A percentile compares a stretch with the other conserved stretches of the same genome.
These are phyloP conservation scores for Penstemon newberryi DNA, from an alignment of 257 asterid species.

Conservation along the genomic window DNA sequence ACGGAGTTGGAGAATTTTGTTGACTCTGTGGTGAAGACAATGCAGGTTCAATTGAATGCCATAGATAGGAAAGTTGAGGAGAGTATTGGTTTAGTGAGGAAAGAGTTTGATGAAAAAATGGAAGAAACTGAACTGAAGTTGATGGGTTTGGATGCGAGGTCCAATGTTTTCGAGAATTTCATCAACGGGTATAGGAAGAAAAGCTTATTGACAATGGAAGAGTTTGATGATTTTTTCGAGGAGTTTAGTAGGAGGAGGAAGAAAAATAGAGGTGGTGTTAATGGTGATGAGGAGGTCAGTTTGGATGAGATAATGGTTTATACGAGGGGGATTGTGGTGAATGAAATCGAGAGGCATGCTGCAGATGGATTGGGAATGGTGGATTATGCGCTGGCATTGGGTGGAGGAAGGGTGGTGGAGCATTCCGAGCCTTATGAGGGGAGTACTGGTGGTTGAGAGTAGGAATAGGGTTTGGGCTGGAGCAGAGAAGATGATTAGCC, in stretches of 20 bases:
- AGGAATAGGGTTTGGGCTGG: constrained; percentile 33
- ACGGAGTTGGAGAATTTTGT: constrained; percentile 60
- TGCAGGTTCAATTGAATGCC: constrained; percentile 82
- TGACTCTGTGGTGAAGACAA: constrained; percentile 52
- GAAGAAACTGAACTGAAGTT: constrained; percentile 50
- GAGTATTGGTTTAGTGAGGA: constrained; percentile 43
- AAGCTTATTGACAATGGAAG: constrained; percentile 65
- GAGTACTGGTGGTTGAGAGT: constrained; percentile 29
- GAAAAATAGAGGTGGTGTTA: constrained; percentile 1
- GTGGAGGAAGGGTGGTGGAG: constrained; percentile 70
- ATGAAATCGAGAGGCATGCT: constrained; percentile 77
- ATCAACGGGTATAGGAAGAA: constrained; percentile 46
- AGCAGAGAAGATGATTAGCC: constrained; percentile 70
- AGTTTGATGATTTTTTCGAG: constrained; percentile 55
- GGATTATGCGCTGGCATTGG: constrained; percentile 79
- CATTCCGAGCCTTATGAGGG: constrained; percentile 64
- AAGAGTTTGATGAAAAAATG: constrained; percentile 54
- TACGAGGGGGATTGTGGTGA: constrained; percentile 65
- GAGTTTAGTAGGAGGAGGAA: constrained; percentile 49
- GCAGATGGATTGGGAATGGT: constrained; percentile 90
- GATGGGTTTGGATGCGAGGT: constrained; percentile 61
- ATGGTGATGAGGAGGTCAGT: constrained; percentile 36
- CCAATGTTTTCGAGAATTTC: constrained; percentile 61
- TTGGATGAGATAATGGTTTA: constrained; percentile 65
- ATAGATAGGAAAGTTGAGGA: constrained; percentile 58